Percentiles rank a stretch among this genome's conserved stretches.
Conservation (phyloP, 768 basidiomycete species). For the Cubamyces lactineus region DNA sequence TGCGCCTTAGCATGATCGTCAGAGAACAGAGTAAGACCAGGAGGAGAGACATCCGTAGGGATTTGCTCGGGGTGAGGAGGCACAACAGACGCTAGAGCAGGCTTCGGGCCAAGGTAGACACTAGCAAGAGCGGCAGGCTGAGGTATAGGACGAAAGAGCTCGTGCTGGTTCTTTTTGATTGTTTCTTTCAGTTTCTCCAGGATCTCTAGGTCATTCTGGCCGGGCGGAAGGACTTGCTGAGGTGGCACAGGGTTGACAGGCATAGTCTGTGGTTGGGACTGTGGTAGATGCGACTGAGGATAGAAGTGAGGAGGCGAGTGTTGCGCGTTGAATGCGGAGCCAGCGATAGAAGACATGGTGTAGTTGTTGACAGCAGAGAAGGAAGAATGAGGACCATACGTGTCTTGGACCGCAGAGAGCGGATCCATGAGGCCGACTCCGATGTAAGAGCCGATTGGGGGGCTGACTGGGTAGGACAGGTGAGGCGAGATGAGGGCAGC, state of each 20-base stretch:
- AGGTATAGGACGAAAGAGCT: constrained; percentile 67
- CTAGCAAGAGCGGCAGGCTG: constrained; percentile 65
- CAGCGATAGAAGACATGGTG: constrained; percentile 39
- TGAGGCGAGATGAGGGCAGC: constrained; percentile 43
- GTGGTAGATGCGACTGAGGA: constrained; percentile 6
- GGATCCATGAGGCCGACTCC: constrained; percentile 30
- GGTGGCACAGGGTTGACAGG: constrained; percentile 1
- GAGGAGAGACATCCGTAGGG: constrained; percentile 33
- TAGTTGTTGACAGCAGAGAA: constrained; percentile 35
- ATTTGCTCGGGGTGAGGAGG: constrained; percentile 43
- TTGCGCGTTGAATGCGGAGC: constrained; percentile 32
- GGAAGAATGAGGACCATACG: constrained; percentile 32
- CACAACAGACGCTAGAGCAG: constrained; percentile 31
- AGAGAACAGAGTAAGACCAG: constrained; percentile 27
- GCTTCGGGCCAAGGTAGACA: constrained; percentile 62
- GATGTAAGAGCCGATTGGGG: constrained; percentile 28
- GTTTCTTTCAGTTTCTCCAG: constrained; percentile 74
- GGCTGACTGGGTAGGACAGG: constrained; percentile 33
- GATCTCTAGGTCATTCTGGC: constrained; percentile 70
- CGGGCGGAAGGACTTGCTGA: constrained; percentile 44
- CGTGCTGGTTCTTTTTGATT: constrained; percentile 75
- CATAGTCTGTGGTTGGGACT: constrained; percentile 24
- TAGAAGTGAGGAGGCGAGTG: constrained; percentile 33
- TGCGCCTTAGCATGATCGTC: constrained; percentile 26
- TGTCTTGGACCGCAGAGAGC: constrained; percentile 38